A percentile compares a stretch with the other conserved stretches of the same genome.
Conservation (phyloP, 2,329 filamentous ascomycete species). For the Arthrobotrys sinensis region DNA sequence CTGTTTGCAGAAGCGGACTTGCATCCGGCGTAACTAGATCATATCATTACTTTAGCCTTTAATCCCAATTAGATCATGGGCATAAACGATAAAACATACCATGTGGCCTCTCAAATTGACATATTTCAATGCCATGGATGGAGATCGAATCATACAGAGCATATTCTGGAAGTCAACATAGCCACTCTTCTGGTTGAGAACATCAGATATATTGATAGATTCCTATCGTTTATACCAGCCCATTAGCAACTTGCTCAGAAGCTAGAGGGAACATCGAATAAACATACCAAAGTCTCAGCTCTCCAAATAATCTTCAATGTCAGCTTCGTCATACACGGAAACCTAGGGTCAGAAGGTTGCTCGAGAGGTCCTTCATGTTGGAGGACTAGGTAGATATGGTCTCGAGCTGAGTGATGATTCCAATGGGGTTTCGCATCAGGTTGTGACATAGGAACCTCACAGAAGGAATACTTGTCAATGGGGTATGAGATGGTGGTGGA, state of each 20-base stretch:
- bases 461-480: constrained; percentile 58
- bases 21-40: constrained; percentile 45
- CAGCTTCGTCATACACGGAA: constrained; percentile 47
- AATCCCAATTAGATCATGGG: background rate
- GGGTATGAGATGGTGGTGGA: constrained; percentile 43
- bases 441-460: constrained; percentile 47
- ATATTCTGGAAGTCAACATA: constrained; percentile 42
- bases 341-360: constrained; percentile 42
- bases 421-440: constrained; percentile 44
- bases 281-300: constrained; percentile 52
- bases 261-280: background rate
- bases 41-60: background rate
- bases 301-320: constrained; percentile 56
- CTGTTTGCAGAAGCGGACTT: constrained; percentile 49
- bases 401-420: constrained; percentile 53
- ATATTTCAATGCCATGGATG: constrained; percentile 53
- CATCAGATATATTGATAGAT: constrained; percentile 47
- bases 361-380: constrained; percentile 51
- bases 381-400: constrained; percentile 52
- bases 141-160: constrained; percentile 53
- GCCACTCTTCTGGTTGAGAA: constrained; percentile 36
- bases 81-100: constrained; percentile 14
- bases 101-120: constrained; percentile 41
- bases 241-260: background rate
- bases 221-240: constrained; percentile 17